Percentiles rank a stretch among this genome's conserved stretches.
phyloP scores from a whole-genome alignment of 805 yeast species.

The Nakazawaea siamensis region DNA sequence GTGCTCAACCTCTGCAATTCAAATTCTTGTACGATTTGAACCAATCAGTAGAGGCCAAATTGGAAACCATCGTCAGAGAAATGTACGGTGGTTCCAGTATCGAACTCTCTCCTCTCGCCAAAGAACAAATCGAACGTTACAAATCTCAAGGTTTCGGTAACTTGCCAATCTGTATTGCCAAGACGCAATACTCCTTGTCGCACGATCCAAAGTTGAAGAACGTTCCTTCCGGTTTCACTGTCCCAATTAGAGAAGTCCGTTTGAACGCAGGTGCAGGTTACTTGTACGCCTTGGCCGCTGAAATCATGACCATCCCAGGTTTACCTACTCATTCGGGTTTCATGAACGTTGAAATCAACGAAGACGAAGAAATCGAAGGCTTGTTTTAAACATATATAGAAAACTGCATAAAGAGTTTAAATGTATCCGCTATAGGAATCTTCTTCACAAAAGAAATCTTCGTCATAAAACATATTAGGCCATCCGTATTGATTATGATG shows the following conservation, averaged over 20 bases:
- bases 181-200: conserved; percentile 78
- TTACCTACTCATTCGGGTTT: conserved; percentile 80
- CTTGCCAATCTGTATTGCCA: conserved; percentile 78
- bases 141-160: conserved; percentile 69
- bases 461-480: too few species aligned
- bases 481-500: too few species aligned
- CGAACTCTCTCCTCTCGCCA: conserved; percentile 63
- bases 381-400: too few species aligned
- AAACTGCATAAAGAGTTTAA: too few species aligned
- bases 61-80: conserved; percentile 57
- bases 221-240: conserved; percentile 71
- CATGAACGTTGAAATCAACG: conserved; percentile 79
- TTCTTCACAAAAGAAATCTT: too few species aligned
- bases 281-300: conserved; percentile 78
- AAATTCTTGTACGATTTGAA: conserved; percentile 54
- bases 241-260: conserved; percentile 77
- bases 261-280: conserved; percentile 87
- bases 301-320: conserved; percentile 82
- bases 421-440: too few species aligned
- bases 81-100: conserved; percentile 75
- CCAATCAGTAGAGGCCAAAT: conserved; percentile 60
- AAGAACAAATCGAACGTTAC: conserved; percentile 58
- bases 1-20: conserved; percentile 18
- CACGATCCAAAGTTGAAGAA: conserved; percentile 80
- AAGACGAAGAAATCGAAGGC: conserved; percentile 76